Base-by-base conservation (phyloP, 768 basidiomycete genomes). In the Tephrocybe sp. region DNA sequence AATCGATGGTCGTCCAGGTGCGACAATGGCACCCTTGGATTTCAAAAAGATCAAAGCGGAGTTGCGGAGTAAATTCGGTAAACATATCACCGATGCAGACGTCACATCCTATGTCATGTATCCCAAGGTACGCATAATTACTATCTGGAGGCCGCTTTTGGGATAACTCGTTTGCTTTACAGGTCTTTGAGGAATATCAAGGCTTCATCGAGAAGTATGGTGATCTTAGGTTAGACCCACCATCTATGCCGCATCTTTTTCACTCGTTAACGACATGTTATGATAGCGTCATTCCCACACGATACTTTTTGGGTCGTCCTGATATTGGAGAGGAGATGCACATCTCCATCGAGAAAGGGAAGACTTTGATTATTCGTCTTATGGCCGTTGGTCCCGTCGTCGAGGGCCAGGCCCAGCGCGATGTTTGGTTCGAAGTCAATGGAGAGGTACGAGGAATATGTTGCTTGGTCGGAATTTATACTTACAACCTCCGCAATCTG, bases 391-490 rank as follows among this genome's bases (percentile, higher is more conserved):
- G 96, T 16, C 90, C 93, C 50, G 89, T 98, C 46, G 87, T 96
- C 44, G 86, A 93, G 66, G 89, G 89, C 30, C 88, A 84, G 59
- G 92, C 95, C 19, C 89, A 92, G 62, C 86, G 96, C 60, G 95
- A 98, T 66, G 92, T 96, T 51, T 97, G 96, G 90, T 96, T 98
- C 65, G 96, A 98, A 76, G 89, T 96, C 52, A 96, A 96, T 60
- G 94, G 94, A 70, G 92, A 96, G 78, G 90, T 89, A 63, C 63
- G n/a, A n/a, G n/a, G 72, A 4, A 38, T 34, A 6, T n/a, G 21
- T 42, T 43, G 43, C 45, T 45, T 41, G 52, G 53, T 27, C 22
- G 32, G 21, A 15, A 37, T 40, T 18, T 49, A 37, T 28, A 49
- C 13, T 55, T 35, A 56, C 45, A 49, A 52, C 21, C 50, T 26